Percentiles rank a stretch among this genome's conserved stretches.
These are phyloP conservation scores for Coemansia sp. DNA, from an alignment of 192 early-diverging fungal species.

Conservation along the genomic window DNA sequence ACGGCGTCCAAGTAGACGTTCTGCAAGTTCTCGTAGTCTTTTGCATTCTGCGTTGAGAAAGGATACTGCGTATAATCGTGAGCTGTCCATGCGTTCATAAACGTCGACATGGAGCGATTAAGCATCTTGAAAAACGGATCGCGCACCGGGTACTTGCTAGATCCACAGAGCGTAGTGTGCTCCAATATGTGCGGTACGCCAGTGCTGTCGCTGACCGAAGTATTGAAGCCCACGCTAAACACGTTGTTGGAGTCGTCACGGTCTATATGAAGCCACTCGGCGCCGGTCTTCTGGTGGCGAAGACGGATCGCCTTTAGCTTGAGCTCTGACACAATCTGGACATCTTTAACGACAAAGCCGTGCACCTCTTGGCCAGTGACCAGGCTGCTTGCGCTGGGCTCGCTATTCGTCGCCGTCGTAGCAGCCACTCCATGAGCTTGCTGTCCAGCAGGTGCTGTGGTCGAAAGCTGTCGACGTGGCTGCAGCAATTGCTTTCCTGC, in stretches of 20 bases:
- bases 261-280: constrained; percentile 85
- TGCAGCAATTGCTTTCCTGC: background rate
- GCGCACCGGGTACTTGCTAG: constrained; percentile 83
- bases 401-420: background rate
- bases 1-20: constrained; percentile 91
- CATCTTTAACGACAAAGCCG: constrained; percentile 54
- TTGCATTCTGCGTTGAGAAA: constrained; percentile 87
- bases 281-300: constrained; percentile 77
- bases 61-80: constrained; percentile 91
- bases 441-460: background rate
- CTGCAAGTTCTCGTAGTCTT: constrained; percentile 90
- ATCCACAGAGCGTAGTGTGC: constrained; percentile 94
- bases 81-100: constrained; percentile 96
- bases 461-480: background rate
- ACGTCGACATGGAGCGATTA: constrained; percentile 92
- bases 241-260: constrained; percentile 93
- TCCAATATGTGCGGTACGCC: constrained; percentile 95
- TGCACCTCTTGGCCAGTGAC: constrained; percentile 33
- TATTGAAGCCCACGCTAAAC: constrained; percentile 91
- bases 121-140: constrained; percentile 99
- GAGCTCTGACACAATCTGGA: constrained; percentile 71
- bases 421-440: constrained; percentile 8
- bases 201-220: constrained; percentile 78
- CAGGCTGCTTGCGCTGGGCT: constrained; percentile 23
- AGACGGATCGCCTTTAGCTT: constrained; percentile 77